Percentiles rank a stretch among this genome's conserved stretches.
Conservation (phyloP, 179 eudicot species). For the Silene vulgaris region DNA sequence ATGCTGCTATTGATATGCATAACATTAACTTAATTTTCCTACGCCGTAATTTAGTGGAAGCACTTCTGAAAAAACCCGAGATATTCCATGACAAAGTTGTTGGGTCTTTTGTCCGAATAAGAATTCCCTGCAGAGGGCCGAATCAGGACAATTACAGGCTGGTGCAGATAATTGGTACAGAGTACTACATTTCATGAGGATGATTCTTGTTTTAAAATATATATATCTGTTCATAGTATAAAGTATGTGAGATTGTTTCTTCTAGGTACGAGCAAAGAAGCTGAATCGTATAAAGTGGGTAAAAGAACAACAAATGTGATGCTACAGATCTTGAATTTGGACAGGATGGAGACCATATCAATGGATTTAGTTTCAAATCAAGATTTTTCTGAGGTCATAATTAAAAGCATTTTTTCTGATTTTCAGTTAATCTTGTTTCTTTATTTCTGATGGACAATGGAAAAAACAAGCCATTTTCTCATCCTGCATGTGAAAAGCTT, state of each 20-base stretch:
- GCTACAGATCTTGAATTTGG: too few species aligned
- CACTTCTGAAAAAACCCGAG: conserved; percentile 70
- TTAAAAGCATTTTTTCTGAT: conserved; percentile 2
- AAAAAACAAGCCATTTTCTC: background rate
- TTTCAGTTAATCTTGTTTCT: background rate
- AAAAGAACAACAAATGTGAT: too few species aligned
- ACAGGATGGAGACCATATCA: too few species aligned
- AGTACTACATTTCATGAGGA: background rate
- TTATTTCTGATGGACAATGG: background rate
- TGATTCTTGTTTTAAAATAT: background rate
- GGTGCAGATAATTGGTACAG: conserved; percentile 87
- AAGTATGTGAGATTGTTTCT: conserved; percentile 22
- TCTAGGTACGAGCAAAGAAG: too few species aligned
- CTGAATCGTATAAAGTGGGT: too few species aligned
- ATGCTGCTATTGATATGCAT: conserved; percentile 95
- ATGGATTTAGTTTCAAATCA: too few species aligned
- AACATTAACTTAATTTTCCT: conserved; percentile 80
- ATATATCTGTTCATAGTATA: conserved; percentile 13
- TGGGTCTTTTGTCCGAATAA: conserved; percentile 90
- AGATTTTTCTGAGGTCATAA: background rate
- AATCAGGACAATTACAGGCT: conserved; percentile 93
- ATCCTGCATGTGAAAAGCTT: conserved; percentile 11
- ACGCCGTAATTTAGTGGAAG: conserved; percentile 77
- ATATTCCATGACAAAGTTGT: conserved; percentile 61
- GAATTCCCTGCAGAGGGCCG: conserved; percentile 70